Conservation (phyloP, 2,329 filamentous ascomycete genomes). For the Pseudocercospora crystallina region DNA sequence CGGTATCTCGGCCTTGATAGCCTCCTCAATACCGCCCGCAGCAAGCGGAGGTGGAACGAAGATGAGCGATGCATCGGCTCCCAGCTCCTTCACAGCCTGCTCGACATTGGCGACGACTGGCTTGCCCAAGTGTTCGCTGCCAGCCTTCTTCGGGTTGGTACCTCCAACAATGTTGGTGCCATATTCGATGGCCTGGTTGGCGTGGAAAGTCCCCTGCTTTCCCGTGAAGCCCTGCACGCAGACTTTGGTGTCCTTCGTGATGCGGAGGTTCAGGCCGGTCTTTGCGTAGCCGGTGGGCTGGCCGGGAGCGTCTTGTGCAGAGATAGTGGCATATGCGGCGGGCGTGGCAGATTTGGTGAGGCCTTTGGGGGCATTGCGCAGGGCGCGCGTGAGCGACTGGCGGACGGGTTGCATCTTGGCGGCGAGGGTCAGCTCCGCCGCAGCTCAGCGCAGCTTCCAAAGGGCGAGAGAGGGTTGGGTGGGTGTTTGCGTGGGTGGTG, state of each 20-base stretch:
- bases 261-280: conserved; percentile 70
- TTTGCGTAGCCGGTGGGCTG: conserved; percentile 43
- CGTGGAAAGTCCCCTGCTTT: conserved; percentile 75
- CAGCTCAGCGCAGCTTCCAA: conserved; percentile 13
- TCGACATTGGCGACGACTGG: conserved; percentile 89
- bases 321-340: conserved; percentile 72
- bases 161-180: conserved; percentile 97
- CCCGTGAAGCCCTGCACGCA: conserved; percentile 97
- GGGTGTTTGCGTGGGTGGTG: conserved; percentile 2
- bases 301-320: conserved; percentile 43
- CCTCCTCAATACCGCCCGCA: conserved; percentile 94
- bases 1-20: conserved; percentile 86
- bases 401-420: conserved; percentile 80
- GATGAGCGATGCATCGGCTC: conserved; percentile 87
- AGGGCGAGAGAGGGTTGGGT: conserved; percentile 2
- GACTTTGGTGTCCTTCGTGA: conserved; percentile 91
- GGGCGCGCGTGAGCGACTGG: conserved; percentile 68
- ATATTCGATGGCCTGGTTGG: conserved; percentile 96
- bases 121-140: conserved; percentile 80
- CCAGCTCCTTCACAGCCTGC: conserved; percentile 86
- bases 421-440: conserved; percentile 5
- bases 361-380: conserved; percentile 59
- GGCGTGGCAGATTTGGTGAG: conserved; percentile 48
- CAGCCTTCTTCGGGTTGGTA: conserved; percentile 99
- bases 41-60: conserved; percentile 96